These are phyloP conservation scores for Aureobasidium lini DNA, from an alignment of 2,329 filamentous ascomycete genomes.

Conservation along the genomic window DNA sequence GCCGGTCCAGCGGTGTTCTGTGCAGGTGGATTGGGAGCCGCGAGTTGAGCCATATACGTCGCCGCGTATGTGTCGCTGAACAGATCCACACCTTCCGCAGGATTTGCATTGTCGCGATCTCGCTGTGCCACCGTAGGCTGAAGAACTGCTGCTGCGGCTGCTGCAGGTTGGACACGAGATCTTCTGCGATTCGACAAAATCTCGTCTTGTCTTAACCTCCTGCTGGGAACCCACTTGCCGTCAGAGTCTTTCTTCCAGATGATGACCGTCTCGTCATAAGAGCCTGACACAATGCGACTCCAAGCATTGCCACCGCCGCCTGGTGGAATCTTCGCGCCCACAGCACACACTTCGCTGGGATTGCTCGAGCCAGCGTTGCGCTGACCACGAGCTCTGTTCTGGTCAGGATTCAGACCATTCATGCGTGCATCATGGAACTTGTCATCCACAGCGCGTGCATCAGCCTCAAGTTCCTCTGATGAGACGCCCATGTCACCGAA, in stretches of 20 bases:
- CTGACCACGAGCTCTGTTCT: conserved; percentile 27
- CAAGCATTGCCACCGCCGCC: conserved; percentile 84
- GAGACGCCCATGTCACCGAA: conserved; percentile 85
- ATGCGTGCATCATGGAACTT: conserved; percentile 58
- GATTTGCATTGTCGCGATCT: conserved; percentile 2
- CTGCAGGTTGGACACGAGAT: not conserved
- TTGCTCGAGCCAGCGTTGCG: conserved; percentile 65
- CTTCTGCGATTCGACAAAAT: conserved; percentile 11
- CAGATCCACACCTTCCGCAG: no score
- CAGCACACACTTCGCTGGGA: conserved; percentile 68
- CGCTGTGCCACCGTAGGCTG: conserved; percentile 14
- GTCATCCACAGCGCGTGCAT: conserved; percentile 65
- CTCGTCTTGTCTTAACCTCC: conserved; percentile 40
- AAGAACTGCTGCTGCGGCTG: conserved; percentile 14
- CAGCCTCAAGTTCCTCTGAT: conserved; percentile 62
- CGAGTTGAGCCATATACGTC: not conserved
- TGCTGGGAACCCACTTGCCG: conserved; percentile 74
- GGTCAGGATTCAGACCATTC: conserved; percentile 34
- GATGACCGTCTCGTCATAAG: conserved; percentile 91
- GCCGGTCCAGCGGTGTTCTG: conserved; percentile 24
- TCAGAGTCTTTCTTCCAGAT: conserved; percentile 81
- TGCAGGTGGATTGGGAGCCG: conserved; percentile 24
- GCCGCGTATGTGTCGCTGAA: not conserved
- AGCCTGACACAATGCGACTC: conserved; percentile 92
- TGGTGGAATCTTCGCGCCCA: conserved; percentile 80